These are phyloP conservation scores for Pisolithus tinctorius DNA, from an alignment of 768 basidiomycete species.

Conservation along the genomic window DNA sequence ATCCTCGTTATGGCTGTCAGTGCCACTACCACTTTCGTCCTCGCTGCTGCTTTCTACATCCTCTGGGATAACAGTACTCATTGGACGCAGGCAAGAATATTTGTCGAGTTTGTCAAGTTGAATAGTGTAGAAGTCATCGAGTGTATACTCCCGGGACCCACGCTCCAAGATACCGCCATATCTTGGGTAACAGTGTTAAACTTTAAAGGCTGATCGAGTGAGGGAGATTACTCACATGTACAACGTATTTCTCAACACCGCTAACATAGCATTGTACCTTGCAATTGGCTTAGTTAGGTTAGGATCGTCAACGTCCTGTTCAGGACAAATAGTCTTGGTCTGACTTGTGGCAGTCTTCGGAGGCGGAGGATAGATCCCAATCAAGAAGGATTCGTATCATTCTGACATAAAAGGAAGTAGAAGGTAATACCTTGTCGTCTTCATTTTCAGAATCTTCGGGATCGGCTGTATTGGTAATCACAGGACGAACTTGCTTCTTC, in stretches of 20 bases:
- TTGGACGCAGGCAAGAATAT: conserved; percentile 66
- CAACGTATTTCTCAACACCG: conserved; percentile 75
- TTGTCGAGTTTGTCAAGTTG: conserved; percentile 81
- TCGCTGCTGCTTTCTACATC: conserved; percentile 59
- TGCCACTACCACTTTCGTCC: conserved; percentile 55
- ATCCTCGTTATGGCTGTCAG: conserved; percentile 44
- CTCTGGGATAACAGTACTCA: conserved; percentile 52
- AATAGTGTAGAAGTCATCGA: conserved; percentile 82
- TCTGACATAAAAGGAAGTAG: no score
- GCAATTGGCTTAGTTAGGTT: conserved; percentile 55
- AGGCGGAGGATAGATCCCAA: no score
- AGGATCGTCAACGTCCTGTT: conserved; percentile 59
- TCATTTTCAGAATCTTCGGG: conserved; percentile 8
- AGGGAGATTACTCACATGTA: conserved; percentile 57
- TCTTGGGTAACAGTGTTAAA: conserved; percentile 27
- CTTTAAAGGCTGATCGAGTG: not conserved
- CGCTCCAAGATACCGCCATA: conserved; percentile 89
- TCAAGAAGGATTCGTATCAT: no score
- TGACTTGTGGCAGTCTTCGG: not conserved
- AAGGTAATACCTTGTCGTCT: not conserved
- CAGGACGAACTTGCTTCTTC: conserved; percentile 30
- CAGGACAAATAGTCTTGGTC: conserved; percentile 18
- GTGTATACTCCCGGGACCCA: conserved; percentile 76
- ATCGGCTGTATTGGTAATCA: conserved; percentile 4
- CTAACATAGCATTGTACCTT: conserved; percentile 85